Evolutionary conservation across 805 yeast species (phyloP), one percentile per base, ranked within the genome.

Genomic region (Kregervanrija pseudodelftensis): DNA sequence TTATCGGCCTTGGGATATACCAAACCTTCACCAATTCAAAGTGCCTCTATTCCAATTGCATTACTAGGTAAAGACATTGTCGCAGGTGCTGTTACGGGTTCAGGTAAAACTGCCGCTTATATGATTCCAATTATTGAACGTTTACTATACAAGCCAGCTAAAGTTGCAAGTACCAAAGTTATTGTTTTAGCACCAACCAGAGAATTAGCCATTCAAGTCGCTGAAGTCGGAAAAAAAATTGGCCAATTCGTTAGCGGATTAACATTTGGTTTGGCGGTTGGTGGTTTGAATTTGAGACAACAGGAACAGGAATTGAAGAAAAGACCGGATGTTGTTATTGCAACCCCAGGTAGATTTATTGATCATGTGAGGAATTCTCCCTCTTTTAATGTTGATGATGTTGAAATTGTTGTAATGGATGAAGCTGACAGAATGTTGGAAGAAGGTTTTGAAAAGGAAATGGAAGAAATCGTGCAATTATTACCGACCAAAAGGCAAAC

Each of bases 391-490:
- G 95, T 89, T 40, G 98, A 93, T 54, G 74, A 81, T 32, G 93
- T 93, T 41, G 99, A 93, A 68, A 85, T 93, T 43, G 71, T 93
- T 56, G 95, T 93, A 30, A 75, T 93, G 54, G 99, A 93, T 70
- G 99, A 93, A 71, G 99, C 99, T 48, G 99, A 93, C 74, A 81
- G 99, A 70, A 93, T 93, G 98, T 75, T 93, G 55, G 99, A 93
- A 63, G 99, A 93, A 67, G 99, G 99, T 60, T 93, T 93, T 78
- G 96, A 90, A 66, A 87, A 81, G 43, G 99, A 93, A 66, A 72
- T 93, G 53, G 83, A 88, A 14, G 99, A 93, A 63, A 91, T 93
- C 48, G 75, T 93, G 65, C 76, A 85, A 11, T 71, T 91, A 44
- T 72, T 95, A 52, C 99, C 99, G 30, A 77, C 81, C 41, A 87